Base-by-base conservation (phyloP, 495 filamentous ascomycete species). In the Penicillium roqueforti region DNA sequence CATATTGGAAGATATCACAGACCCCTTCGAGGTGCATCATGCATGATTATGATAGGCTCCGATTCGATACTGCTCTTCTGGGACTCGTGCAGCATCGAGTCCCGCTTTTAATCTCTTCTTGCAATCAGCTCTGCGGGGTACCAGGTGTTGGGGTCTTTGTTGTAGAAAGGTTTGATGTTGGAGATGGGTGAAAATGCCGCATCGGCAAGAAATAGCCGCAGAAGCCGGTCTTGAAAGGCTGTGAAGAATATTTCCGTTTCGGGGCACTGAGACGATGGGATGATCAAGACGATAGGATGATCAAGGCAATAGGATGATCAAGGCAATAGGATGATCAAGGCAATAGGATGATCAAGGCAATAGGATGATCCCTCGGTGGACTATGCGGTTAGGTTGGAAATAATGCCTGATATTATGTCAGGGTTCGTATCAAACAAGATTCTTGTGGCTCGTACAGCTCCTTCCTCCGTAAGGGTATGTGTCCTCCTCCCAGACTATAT, bases 1-100 rank as follows among this genome's bases (percentile, higher is more conserved):
- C 55, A 59, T 45, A 47, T 37, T 57, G 38, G 40, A 55, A 55
- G 54, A 63, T 62, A 60, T 60, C 60, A 60, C 53, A 56, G 57
- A 58, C 54, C 58, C 54, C 43, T 43, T 37, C 37, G 31, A 51
- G 20, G 52, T 62, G 47, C 48, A 60, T 32, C 8, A 42, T 32
- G 44, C 29, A 40, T 11, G 16, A 19, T 57, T 51, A 48, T 57
- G 16, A 62, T 65, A 62, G 54, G 59, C 31, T 23, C 6, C 23
- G 42, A 42, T 45, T 47, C 26, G 29, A 39, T 53, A 4, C 18
- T 36, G 20, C 38, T 38, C 45, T 54, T 34, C 37, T 36, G 4
- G 31, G 29, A 37, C 43, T 36, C 28, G 38, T 44, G 47, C 43
- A 51, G 39, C 41, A 45, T 49, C 13, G 7, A 14, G 39, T 42